phyloP scores from a whole-genome alignment of 177 flowering plant genomes.

The Vitis hybrid region DNA sequence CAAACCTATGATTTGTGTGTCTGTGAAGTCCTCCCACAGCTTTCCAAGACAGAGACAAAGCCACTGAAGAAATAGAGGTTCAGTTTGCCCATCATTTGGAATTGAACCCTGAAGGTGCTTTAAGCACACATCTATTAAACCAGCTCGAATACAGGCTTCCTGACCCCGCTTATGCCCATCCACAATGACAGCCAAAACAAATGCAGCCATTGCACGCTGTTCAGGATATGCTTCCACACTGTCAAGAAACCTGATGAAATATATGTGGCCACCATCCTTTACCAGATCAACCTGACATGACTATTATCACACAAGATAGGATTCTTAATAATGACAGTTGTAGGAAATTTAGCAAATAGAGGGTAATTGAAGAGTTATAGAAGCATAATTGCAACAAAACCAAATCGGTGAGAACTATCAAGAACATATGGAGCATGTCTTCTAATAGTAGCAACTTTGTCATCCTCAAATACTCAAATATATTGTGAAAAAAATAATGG shows the following conservation, averaged over 20 bases:
- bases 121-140: conserved; percentile 78
- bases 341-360: background rate
- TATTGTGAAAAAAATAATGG: background rate
- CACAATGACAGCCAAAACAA: conserved; percentile 93
- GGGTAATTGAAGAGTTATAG: background rate
- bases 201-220: conserved; percentile 99
- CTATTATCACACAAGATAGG: conserved; percentile 32
- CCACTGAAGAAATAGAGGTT: conserved; percentile 93
- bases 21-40: conserved; percentile 87
- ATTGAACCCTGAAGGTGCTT: conserved; percentile 68
- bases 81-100: conserved; percentile 67
- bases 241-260: conserved; percentile 92
- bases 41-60: conserved; percentile 94
- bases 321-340: background rate
- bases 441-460: background rate
- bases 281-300: conserved; percentile 99
- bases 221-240: conserved; percentile 90
- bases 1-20: conserved; percentile 75
- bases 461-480: background rate
- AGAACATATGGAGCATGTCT: background rate
- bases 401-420: background rate
- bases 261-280: conserved; percentile 94
- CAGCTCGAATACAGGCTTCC: conserved; percentile 85
- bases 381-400: background rate
- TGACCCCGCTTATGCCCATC: conserved; percentile 92